phyloP scores from a whole-genome alignment of 148 eudicot genomes.

The Chenopodium quinoa region DNA sequence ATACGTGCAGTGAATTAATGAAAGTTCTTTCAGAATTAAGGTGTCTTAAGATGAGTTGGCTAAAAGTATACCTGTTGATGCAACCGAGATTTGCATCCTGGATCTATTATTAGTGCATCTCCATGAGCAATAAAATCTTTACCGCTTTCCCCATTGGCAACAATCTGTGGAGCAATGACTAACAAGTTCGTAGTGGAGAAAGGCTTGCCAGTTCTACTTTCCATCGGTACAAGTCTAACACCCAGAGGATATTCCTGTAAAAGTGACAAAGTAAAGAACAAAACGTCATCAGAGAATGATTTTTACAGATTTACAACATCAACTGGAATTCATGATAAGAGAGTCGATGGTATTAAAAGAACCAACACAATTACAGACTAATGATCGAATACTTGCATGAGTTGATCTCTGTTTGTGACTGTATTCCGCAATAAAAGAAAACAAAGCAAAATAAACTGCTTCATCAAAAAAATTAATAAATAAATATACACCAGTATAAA shows the following conservation, averaged over 20 bases:
- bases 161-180: slow-evolving; percentile 54
- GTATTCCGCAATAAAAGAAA: neutral
- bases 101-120: slow-evolving; percentile 90
- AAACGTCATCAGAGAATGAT: slow-evolving; percentile 3
- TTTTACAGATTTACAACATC: neutral
- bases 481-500: neutral
- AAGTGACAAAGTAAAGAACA: slow-evolving; percentile 2
- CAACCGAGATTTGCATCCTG: slow-evolving; percentile 68
- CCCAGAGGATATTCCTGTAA: slow-evolving; percentile 90
- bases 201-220: slow-evolving; percentile 85
- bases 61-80: slow-evolving; percentile 57
- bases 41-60: neutral
- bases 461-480: neutral
- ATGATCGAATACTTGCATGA: neutral
- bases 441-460: neutral
- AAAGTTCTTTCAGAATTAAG: neutral
- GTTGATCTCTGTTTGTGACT: neutral
- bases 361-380: neutral
- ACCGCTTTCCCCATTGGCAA: slow-evolving; percentile 18
- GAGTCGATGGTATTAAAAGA: neutral
- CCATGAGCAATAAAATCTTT: slow-evolving; percentile 53
- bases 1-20: neutral
- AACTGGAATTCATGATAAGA: slow-evolving; percentile 3
- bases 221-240: slow-evolving; percentile 73
- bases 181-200: slow-evolving; percentile 86